Base-by-base conservation (phyloP, 495 filamentous ascomycete species). In the Hypoxylon rickii region DNA sequence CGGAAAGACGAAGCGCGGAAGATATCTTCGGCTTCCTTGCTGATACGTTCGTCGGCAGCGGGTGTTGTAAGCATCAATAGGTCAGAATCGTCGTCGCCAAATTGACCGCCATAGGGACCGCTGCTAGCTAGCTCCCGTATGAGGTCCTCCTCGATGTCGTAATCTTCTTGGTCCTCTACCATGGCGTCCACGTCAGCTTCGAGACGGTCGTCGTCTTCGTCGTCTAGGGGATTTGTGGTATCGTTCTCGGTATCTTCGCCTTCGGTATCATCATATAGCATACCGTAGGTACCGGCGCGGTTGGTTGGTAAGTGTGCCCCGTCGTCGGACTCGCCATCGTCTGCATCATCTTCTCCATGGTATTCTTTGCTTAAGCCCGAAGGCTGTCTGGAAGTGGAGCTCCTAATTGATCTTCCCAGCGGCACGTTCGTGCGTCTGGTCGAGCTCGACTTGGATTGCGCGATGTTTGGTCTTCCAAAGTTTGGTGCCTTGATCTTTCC, bases 21-120 rank as follows among this genome's bases (percentile, higher is more conserved):
- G 48, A 76, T 77, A 39, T 71, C 70, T 47, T 74, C 72, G 17
- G 69, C 77, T 58, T 78, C 78, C 43, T 58, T 58, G n/a, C 69
- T 67, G 36, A 74, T 66, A 29, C 66, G 69, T 61, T 75, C 73
- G 49, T 73, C 72, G 51, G 76, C 82, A 16, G 72, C 78, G 2
- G 71, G 76, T 21, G 72, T 78, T 10, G 70, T 58, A 36, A 80
- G 62, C 68, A 77, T 69, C 67, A 77, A 64, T 22, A 80, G 47
- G 59, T 80, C 76, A 13, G 72, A 71, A 21, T 70, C 68, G 21
- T 52, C 64, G 32, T 73, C 69, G 42, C 63, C 66, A 17, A 64
- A 41, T 2, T 44, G 49, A 22, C 51, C 40, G 13, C 20, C 55
- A 37, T 43, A 68, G 31, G 51, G 46, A 7, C 40, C 51, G 19